Evolutionary conservation across 805 yeast genomes (phyloP).

Genomic region (Lipomyces sp.): DNA sequence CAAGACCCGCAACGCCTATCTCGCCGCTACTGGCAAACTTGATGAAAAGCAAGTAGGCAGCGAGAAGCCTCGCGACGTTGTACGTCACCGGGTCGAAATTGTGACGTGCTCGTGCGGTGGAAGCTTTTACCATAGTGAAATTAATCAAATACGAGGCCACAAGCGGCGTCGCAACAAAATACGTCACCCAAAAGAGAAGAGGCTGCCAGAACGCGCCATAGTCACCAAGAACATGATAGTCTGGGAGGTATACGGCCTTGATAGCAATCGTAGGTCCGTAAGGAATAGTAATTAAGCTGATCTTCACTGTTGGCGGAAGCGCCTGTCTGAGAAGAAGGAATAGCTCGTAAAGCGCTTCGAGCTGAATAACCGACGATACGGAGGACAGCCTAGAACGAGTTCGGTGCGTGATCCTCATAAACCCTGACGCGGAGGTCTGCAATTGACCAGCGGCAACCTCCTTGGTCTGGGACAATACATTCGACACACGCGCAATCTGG

Average conservation of each 20-base stretch:
- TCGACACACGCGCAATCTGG: neutral
- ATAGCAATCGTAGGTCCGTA: conserved; percentile 9
- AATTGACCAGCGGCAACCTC: conserved; percentile 5
- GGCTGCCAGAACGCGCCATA: conserved; percentile 41
- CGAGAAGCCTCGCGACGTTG: conserved; percentile 24
- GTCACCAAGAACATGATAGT: conserved; percentile 15
- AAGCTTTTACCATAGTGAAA: conserved; percentile 41
- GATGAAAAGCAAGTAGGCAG: conserved; percentile 52
- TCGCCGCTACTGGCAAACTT: conserved; percentile 39
- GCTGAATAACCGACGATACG: conserved; percentile 16
- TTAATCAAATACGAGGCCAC: conserved; percentile 43
- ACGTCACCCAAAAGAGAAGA: conserved; percentile 39
- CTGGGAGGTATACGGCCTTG: conserved; percentile 28
- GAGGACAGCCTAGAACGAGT: conserved; percentile 28
- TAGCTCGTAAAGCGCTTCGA: conserved; percentile 17
- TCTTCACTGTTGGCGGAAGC: conserved; percentile 12
- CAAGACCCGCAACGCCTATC: conserved; percentile 14
- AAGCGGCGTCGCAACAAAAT: conserved; percentile 42
- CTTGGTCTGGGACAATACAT: neutral
- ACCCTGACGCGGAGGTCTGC: neutral
- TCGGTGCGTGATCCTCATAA: conserved; percentile 5
- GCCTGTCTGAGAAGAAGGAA: conserved; percentile 13
- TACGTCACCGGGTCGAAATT: conserved; percentile 38
- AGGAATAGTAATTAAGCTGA: conserved; percentile 9
- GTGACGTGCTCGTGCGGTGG: conserved; percentile 25